Evolutionary conservation across 805 yeast species (phyloP).

Genomic region (Kodamaea laetipori): DNA sequence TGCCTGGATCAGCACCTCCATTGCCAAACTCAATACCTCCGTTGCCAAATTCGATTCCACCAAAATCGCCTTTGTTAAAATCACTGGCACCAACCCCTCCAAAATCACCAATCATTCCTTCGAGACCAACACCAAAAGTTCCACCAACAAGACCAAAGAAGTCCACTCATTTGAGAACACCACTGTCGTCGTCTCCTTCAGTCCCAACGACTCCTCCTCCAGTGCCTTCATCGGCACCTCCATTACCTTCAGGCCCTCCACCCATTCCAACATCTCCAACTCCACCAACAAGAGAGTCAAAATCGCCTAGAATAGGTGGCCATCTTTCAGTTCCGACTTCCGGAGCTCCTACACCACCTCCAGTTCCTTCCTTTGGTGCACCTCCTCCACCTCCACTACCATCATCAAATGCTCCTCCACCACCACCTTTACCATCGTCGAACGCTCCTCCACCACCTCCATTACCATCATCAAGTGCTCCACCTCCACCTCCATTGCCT

Average conservation of each 20-base stretch:
- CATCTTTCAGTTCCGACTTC: too few relatives aligned
- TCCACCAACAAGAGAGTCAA: too few relatives aligned
- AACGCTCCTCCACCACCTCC: constrained; percentile 16
- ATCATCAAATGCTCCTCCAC: constrained; percentile 8
- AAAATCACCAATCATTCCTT: constrained; percentile 3
- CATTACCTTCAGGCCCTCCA: constrained; percentile 17
- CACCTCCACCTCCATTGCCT: constrained; percentile 21
- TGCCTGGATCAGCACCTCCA: constrained; percentile 23
- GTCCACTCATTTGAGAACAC: constrained; percentile 33
- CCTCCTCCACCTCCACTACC: constrained; percentile 20
- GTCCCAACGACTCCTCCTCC: constrained; percentile 12
- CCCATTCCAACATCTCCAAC: constrained; percentile 9
- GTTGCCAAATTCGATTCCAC: constrained; percentile 13
- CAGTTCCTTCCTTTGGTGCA: constrained; percentile 26
- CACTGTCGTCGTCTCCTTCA: constrained; percentile 13
- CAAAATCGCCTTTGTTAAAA: background rate
- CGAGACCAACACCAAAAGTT: constrained; percentile 29
- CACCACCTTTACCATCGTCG: constrained; percentile 15
- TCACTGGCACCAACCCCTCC: constrained; percentile 2
- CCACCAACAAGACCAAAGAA: constrained; percentile 46
- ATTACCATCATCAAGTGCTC: constrained; percentile 25
- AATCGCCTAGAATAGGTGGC: too few relatives aligned
- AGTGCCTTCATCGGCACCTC: constrained; percentile 13
- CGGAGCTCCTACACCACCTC: too few relatives aligned
- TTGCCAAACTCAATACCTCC: constrained; percentile 27